Percentiles rank a stretch among this genome's conserved stretches.
Conservation (phyloP, 192 early-diverging fungal species). For the Coemansia interrupta region DNA sequence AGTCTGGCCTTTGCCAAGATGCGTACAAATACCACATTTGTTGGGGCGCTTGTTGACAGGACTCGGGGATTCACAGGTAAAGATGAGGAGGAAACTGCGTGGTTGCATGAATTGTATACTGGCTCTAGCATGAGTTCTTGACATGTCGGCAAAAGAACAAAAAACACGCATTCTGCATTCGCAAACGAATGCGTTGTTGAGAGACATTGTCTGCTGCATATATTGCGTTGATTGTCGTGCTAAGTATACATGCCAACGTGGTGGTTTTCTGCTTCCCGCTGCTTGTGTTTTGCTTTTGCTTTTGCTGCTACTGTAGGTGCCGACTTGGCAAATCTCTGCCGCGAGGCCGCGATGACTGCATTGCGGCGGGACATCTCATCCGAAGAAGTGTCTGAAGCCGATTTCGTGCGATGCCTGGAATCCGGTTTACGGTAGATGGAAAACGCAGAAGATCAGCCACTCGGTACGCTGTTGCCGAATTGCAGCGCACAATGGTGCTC, state of each 20-base stretch:
- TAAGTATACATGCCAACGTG: background rate
- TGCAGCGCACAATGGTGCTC: background rate
- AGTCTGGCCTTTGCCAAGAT: slow-evolving; percentile 54
- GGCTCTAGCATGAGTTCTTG: background rate
- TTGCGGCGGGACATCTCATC: slow-evolving; percentile 57
- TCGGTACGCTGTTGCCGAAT: background rate
- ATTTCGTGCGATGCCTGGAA: slow-evolving; percentile 20
- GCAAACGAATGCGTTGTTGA: no score
- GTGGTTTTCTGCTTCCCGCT: slow-evolving; percentile 3
- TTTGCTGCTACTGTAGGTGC: slow-evolving; percentile 55
- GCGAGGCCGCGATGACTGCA: slow-evolving; percentile 72
- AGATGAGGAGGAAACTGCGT: slow-evolving; percentile 2
- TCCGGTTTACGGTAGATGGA: slow-evolving; percentile 13
- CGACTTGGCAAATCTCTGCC: slow-evolving; percentile 77
- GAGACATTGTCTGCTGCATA: background rate
- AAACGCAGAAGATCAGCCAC: background rate
- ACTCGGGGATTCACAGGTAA: slow-evolving; percentile 55
- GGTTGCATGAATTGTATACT: no score
- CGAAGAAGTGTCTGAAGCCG: slow-evolving; percentile 26
- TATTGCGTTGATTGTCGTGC: background rate
- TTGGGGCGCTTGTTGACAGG: slow-evolving; percentile 45
- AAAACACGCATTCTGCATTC: background rate
- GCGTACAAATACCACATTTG: slow-evolving; percentile 26
- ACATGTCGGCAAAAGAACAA: background rate
- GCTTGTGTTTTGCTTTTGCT: background rate